Evolutionary conservation across 257 asterid species (phyloP).

Genomic region (Solanum clarkiae): DNA sequence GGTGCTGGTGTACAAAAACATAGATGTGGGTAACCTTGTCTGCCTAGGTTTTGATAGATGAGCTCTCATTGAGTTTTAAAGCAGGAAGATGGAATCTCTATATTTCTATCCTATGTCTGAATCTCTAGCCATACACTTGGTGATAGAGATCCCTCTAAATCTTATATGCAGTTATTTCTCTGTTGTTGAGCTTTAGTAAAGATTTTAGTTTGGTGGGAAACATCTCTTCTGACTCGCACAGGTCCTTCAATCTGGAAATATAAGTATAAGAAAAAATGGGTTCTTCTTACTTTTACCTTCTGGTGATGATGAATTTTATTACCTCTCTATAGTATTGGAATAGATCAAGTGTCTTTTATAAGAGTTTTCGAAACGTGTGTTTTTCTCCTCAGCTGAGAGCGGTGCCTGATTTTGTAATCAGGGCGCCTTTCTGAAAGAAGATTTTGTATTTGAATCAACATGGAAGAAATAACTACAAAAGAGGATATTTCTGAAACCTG

Average conservation of each 20-base stretch:
- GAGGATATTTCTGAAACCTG: neutral
- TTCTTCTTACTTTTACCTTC: neutral
- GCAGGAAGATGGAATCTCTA: neutral
- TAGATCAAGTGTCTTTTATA: neutral
- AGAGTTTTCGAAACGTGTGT: neutral
- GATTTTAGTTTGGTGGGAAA: neutral
- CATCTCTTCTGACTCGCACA: neutral
- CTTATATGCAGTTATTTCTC: neutral
- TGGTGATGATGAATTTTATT: neutral
- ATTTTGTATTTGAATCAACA: neutral
- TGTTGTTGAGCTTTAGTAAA: neutral
- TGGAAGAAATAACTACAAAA: neutral
- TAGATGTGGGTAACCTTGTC: neutral
- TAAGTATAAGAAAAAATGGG: neutral
- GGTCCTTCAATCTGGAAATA: neutral
- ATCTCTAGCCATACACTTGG: neutral
- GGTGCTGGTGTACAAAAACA: neutral
- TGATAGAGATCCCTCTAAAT: neutral
- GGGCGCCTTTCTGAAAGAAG: neutral
- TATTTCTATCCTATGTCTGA: neutral
- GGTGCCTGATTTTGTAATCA: neutral
- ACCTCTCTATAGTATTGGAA: neutral
- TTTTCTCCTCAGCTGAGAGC: neutral
- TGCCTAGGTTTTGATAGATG: neutral
- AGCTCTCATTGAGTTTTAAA: neutral